Base-by-base conservation (phyloP, 306 rosid genomes). In the Quercus agrifolia region DNA sequence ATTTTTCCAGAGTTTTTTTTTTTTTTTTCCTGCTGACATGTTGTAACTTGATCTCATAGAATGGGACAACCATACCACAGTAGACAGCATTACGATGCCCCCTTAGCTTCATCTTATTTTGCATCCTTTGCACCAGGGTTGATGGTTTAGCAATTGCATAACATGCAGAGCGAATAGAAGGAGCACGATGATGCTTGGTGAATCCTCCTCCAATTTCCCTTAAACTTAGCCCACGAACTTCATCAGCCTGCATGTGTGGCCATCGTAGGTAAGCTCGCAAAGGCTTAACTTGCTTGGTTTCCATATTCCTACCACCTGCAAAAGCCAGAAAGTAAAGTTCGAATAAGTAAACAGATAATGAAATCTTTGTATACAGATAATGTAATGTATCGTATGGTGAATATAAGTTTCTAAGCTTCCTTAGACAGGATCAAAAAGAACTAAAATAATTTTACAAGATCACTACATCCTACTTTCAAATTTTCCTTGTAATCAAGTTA, bases 201-300 rank as follows among this genome's bases (percentile, higher is more conserved):
- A 93, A 93, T 74, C 98, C 98, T 62, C 98, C 98, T 73, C 97
- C 97, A 62, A 93, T 88, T 83, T 93, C 98, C 87, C 98, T 87
- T 72, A 93, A 86, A 77, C 80, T 80, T 70, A 93, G 79, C 62
- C 95, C 98, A 72, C 80, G 97, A 80, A 93, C 90, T 85, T 91
- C 97, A 84, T 89, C 92, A 71, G 95, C 95, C 77, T 91, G 90
- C 93, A 93, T 87, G 81, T 93, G 92, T 73, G 97, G 98, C 98
- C 98, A 93, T 6, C 87, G 93, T 77, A 91, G 63, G 85, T 93
- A 88, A 80, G 86, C 87, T 68, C 89, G 90, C 77, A 87, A 90
- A 64, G 80, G 84, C 81, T 87, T 90, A 63, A 72, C 86, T 80
- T 61, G 80, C 83, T 79, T 86, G 51, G 71, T 88, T 56, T 73